Percentiles rank a stretch among this genome's conserved stretches.
phyloP scores from a whole-genome alignment of 139 green algal genomes.

The Chlorella ohadii region DNA sequence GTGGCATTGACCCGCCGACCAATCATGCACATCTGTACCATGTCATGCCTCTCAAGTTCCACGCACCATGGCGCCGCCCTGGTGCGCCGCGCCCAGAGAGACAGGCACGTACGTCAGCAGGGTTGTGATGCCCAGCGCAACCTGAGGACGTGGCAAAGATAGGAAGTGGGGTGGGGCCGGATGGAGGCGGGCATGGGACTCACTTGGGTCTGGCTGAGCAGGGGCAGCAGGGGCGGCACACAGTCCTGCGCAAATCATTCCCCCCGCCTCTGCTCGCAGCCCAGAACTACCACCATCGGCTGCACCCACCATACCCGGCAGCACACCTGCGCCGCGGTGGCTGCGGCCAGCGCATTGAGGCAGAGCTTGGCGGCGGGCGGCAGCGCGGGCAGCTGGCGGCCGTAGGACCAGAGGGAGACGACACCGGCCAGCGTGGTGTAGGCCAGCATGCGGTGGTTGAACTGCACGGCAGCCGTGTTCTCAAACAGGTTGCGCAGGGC shows the following conservation, averaged over 20 bases:
- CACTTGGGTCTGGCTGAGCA: too few species aligned
- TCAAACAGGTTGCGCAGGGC: slow-evolving; percentile 90
- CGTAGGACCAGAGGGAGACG: slow-evolving; percentile 57
- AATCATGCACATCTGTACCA: too few species aligned
- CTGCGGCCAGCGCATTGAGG: slow-evolving; percentile 55
- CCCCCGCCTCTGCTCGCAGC: too few species aligned
- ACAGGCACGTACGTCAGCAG: slow-evolving; percentile 93
- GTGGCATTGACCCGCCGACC: too few species aligned
- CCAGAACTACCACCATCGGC: too few species aligned
- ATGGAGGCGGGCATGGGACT: too few species aligned
- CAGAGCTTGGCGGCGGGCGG: slow-evolving; percentile 49
- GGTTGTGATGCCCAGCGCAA: slow-evolving; percentile 80
- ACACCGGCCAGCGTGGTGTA: slow-evolving; percentile 72
- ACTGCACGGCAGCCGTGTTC: slow-evolving; percentile 96
- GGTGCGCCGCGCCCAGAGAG: slow-evolving; percentile 84
- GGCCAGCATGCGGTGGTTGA: slow-evolving; percentile 88
- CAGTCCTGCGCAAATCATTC: too few species aligned
- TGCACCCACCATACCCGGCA: too few species aligned
- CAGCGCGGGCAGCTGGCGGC: slow-evolving; percentile 51
- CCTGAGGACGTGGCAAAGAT: slow-evolving; percentile 69
- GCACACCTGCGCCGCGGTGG: slow-evolving; percentile 36
- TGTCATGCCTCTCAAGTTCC: too few species aligned
- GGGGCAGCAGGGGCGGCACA: too few species aligned
- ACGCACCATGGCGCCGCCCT: slow-evolving; percentile 83
- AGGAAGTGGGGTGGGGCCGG: too few species aligned